Base-by-base conservation (phyloP, 2,329 filamentous ascomycete genomes). In the Rhynchosporium secalis region DNA sequence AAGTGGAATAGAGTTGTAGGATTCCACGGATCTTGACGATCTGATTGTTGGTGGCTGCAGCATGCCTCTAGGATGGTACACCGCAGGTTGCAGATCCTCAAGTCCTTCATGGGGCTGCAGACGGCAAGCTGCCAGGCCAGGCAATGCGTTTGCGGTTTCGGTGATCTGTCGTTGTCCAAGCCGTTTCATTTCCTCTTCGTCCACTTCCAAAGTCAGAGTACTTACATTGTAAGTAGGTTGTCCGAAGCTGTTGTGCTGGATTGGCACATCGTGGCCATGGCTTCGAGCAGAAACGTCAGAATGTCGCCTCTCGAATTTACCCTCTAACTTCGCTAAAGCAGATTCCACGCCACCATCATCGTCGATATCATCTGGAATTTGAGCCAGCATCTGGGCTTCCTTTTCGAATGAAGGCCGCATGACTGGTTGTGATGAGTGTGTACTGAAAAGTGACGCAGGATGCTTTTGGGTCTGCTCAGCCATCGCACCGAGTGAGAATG, bases 311-410 rank as follows among this genome's bases (percentile, higher is more conserved):
- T 88, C 83, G 69, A 88, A 95, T 68, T 86, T 94, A 9, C 95
- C 95, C 77, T 99, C 95, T 0, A 99, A 81, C 72, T 98, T 99
- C 69, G 93, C 77, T 56, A 99, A 76, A 0, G 95, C 91, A n/a
- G 93, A 92, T 72, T 98, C 95, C 31, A 98, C 87, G 12, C 94
- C 94, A 6, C 92, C 92, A 72, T 96, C 91, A 51, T 89, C 88
- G 64, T 87, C 83, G 15, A 79, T 74, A 43, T 96, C 91, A 72
- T 97, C 93, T 0, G 94, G 92, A 31, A 98, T 91, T 60, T 90
- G 87, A 2, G 93, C 91, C 59, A 99, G 84, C 69, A 91, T 91
- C 63, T 93, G 87, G 1, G 96, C 91, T 70, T 96, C 92, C 2
- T 84, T 88, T 75, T 98, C 92, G 69, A 98, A 97, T 0, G 93